phyloP scores from a whole-genome alignment of 805 yeast species.

The Schizosaccharomyces japonicus region DNA sequence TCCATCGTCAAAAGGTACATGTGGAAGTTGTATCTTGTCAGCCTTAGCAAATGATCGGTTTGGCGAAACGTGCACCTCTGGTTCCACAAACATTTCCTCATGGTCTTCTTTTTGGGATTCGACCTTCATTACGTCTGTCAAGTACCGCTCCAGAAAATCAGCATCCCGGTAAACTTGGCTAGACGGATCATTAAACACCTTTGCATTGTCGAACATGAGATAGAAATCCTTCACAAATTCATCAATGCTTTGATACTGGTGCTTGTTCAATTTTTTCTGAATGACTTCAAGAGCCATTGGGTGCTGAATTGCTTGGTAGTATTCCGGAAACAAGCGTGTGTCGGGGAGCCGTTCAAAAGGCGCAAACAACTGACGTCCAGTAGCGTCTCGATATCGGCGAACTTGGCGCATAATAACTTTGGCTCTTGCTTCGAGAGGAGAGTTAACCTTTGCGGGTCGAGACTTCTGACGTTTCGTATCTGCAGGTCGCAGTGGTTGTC shows the following conservation, averaged over 20 bases:
- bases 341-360: conserved; percentile 71
- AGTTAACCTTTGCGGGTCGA: conserved; percentile 75
- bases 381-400: conserved; percentile 22
- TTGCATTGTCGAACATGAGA: conserved; percentile 51
- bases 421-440: conserved; percentile 77
- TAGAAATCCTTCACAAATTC: conserved; percentile 55
- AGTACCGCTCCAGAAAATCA: conserved; percentile 31
- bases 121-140: conserved; percentile 15
- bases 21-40: conserved; percentile 57
- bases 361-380: conserved; percentile 10
- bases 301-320: conserved; percentile 21
- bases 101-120: conserved; percentile 19
- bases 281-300: conserved; percentile 26
- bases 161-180: conserved; percentile 39
- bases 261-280: conserved; percentile 58
- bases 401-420: conserved; percentile 63
- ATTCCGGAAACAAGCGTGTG: conserved; percentile 28
- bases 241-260: conserved; percentile 57
- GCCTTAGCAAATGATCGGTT: conserved; percentile 9
- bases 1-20: conserved; percentile 44
- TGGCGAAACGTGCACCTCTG: not conserved
- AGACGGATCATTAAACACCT: conserved; percentile 34
- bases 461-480: conserved; percentile 34
- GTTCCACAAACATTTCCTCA: conserved; percentile 11
- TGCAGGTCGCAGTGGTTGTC: conserved; percentile 9